Conservation (phyloP, 495 filamentous ascomycete genomes). For the Penicillium macrosclerotiorum region DNA sequence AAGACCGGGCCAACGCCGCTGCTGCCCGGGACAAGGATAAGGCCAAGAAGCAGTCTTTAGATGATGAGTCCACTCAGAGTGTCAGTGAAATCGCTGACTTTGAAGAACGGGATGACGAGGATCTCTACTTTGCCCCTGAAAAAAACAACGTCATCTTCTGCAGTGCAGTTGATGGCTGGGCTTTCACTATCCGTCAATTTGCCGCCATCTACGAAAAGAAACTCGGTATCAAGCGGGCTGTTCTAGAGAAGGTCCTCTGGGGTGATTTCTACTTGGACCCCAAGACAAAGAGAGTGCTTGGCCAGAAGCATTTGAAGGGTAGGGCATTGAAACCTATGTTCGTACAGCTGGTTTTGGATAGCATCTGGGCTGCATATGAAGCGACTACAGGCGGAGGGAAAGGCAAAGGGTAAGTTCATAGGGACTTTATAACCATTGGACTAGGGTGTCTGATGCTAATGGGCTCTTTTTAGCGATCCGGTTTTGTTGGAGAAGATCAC, state of each 20-base stretch:
- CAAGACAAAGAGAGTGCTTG: slow-evolving; percentile 91
- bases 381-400: slow-evolving; percentile 80
- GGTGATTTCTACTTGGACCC: slow-evolving; percentile 96
- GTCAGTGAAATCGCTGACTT: slow-evolving; percentile 56
- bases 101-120: slow-evolving; percentile 92
- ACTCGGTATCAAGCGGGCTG: slow-evolving; percentile 85
- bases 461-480: slow-evolving; percentile 59
- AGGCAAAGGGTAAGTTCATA: slow-evolving; percentile 67
- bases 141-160: slow-evolving; percentile 99
- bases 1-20: slow-evolving; percentile 68
- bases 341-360: slow-evolving; percentile 93
- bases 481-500: slow-evolving; percentile 88
- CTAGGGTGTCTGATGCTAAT: slow-evolving; percentile 18
- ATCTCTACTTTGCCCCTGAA: slow-evolving; percentile 96
- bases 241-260: slow-evolving; percentile 95
- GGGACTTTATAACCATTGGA: neutral
- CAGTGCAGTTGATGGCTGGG: slow-evolving; percentile 97
- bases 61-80: slow-evolving; percentile 47
- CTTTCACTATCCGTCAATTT: slow-evolving; percentile 94
- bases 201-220: slow-evolving; percentile 94
- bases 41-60: slow-evolving; percentile 39
- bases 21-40: slow-evolving; percentile 42
- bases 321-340: slow-evolving; percentile 93
- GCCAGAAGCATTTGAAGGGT: slow-evolving; percentile 89
- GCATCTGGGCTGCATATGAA: slow-evolving; percentile 95